Base-by-base conservation (phyloP, 148 eudicot genomes). In the Beta vulgaris region DNA sequence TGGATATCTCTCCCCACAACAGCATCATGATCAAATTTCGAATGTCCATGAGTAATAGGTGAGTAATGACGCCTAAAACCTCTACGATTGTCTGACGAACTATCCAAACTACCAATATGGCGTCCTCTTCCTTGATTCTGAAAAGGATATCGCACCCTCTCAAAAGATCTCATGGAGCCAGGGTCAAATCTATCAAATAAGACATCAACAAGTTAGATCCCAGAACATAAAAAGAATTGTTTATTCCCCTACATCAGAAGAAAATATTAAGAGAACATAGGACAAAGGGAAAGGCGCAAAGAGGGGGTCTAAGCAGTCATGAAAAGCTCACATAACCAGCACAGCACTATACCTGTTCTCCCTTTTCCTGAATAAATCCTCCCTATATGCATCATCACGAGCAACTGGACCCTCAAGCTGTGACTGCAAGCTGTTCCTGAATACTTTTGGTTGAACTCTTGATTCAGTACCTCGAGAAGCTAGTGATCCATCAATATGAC, bases 271-370 rank as follows among this genome's bases (percentile, higher is more conserved):
- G 31, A 31, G 36, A 42, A 32, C 43, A 40, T 7, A 74, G 59
- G 15, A 32, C 43, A 23, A 18, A 25, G 31, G 65, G 21, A 32
- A 7, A 19, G n/a, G 48, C 25, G 34, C n/a, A 19, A 16, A 13
- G 11, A n/a, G 46, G 16, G 28, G 34, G 42, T 26, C 6, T 29
- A 64, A 53, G 19, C 12, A 42, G 31, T 37, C 26, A 36, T 35
- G 18, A 25, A 58, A 54, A 55, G 51, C 36, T 11, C 62, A 29
- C 13, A 67, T 34, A 53, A 51, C 32, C 12, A 39, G 58, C 61
- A 28, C 7, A 49, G 25, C 40, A 64, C 51, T 26, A 59, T 82
- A 85, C 88, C 88, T 85, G 83, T 32, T 73, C n/a, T 80, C 85
- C 31, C 49, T 39, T 58, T 72, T 78, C 53, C 59, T 57, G 14